These are phyloP conservation scores for Claviceps arundinis DNA, from an alignment of 2,329 filamentous ascomycete species.

Conservation along the genomic window DNA sequence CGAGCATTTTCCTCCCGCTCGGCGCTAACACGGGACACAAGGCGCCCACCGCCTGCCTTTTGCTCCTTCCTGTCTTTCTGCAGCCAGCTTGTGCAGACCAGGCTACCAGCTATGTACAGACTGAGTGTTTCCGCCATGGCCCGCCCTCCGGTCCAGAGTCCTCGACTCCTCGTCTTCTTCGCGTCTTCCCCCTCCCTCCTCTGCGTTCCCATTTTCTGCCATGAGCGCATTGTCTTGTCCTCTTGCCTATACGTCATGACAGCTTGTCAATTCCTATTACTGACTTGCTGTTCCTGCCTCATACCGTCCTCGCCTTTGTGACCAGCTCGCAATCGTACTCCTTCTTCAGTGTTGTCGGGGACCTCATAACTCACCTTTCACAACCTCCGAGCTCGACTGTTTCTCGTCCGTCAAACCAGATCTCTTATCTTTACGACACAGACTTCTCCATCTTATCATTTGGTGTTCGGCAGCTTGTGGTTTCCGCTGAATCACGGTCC, in stretches of 20 bases:
- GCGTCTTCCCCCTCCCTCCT: slow-evolving; percentile 3
- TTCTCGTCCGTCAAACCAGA: neutral
- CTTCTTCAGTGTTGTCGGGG: neutral
- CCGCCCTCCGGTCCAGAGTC: neutral
- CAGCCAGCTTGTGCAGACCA: slow-evolving; percentile 1
- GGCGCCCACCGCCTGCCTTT: too few species aligned
- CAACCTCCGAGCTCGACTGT: slow-evolving; percentile 12
- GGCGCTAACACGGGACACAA: too few species aligned
- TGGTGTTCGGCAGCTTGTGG: neutral
- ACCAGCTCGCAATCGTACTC: slow-evolving; percentile 7
- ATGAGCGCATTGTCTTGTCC: slow-evolving; percentile 5
- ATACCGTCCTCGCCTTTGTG: slow-evolving; percentile 5
- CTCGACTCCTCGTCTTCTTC: neutral
- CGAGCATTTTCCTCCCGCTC: slow-evolving; percentile 4
- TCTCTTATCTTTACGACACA: neutral
- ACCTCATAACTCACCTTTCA: slow-evolving; percentile 7
- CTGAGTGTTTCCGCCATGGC: slow-evolving; percentile 2
- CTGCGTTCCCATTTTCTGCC: slow-evolving; percentile 2
- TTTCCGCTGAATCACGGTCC: neutral
- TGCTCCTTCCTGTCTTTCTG: neutral
- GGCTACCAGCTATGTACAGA: too few species aligned
- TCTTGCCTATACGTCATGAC: slow-evolving; percentile 9
- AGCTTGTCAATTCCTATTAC: slow-evolving; percentile 3
- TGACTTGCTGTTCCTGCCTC: slow-evolving; percentile 4
- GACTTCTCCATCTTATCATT: neutral